Evolutionary conservation across 1,139 yeast species (phyloP), one percentile per base, ranked within the genome.

Genomic region (Kurtzmaniella quercitrusa): DNA sequence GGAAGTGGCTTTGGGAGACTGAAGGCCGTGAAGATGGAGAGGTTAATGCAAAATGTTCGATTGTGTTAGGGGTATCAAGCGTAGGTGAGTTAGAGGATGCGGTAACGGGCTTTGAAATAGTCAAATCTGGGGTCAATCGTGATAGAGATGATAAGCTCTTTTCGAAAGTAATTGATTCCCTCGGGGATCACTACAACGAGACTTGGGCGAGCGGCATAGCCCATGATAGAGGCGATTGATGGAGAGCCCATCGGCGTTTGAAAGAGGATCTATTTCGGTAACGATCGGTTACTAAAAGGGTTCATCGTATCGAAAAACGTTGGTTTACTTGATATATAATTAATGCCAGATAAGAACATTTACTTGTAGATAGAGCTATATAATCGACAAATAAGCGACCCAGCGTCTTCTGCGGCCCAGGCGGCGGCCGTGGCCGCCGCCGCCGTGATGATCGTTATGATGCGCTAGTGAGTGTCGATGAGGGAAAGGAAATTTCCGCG

Each of bases 1-100:
- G 77, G 43, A 67, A 73, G 42, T 86, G 93, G 86, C 52, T 69
- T 23, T 68, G 68, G 45, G 63, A 58, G 9, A 46, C 60, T 4
- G 42, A 31, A 4, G 46, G 46, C 8, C 50, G 48, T 19, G 47
- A 47, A 15, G 41, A 47, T 9, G 41, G 40, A 2, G 44, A 34
- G 5, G 31, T 41, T 1, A 46, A 41, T 0, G 51, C 56, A 36
- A 42, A 46, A 11, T 62, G 67, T 65, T 75, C 82, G 2, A 79
- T 89, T 3, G 94, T 89, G 3, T 65, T 89, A 45, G 97, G 97
- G 0, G 82, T 86, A 8, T 79, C 88, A 34, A 77, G 65, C 27
- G 57, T 82, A 2, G 60, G 60, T 3, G 96, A 90, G 56, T 72
- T 90, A 45, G 63, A 77, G 25, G 69, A 64, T 37, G 95, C 95